Percentiles rank a stretch among this genome's conserved stretches.
These are phyloP conservation scores for Pichia sp. DNA, from an alignment of 1,139 yeast species.

Conservation along the genomic window DNA sequence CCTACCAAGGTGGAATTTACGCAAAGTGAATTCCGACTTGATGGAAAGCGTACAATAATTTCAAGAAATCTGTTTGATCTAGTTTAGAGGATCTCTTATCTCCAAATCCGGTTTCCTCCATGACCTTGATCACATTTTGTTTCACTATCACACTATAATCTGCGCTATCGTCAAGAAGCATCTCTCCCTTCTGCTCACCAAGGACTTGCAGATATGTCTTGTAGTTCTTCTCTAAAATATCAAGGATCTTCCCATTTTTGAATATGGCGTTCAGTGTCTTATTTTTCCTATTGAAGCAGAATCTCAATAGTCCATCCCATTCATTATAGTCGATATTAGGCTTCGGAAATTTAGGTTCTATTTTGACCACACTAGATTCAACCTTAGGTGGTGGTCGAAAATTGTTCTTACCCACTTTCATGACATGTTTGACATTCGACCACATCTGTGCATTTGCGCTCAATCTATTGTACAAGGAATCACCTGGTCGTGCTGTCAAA, in stretches of 20 bases:
- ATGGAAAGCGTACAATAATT: conserved; percentile 86
- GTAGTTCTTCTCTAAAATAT: conserved; percentile 84
- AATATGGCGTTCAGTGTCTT: conserved; percentile 92
- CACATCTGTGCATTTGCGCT: conserved; percentile 98
- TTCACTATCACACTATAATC: conserved; percentile 48
- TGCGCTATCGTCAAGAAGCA: conserved; percentile 48
- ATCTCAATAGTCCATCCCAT: conserved; percentile 94
- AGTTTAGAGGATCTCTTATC: conserved; percentile 91
- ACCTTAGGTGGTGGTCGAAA: conserved; percentile 99
- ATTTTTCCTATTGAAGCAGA: conserved; percentile 88
- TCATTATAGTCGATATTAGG: conserved; percentile 90
- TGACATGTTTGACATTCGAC: conserved; percentile 96
- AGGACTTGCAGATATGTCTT: conserved; percentile 67
- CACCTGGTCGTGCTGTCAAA: conserved; percentile 93
- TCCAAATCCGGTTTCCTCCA: conserved; percentile 71
- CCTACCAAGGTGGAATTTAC: conserved; percentile 32
- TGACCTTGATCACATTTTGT: conserved; percentile 59
- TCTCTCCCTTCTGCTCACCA: conserved; percentile 48
- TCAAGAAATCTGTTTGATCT: conserved; percentile 91
- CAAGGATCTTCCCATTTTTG: conserved; percentile 76
- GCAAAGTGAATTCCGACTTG: conserved; percentile 97
- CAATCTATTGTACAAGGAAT: conserved; percentile 81
- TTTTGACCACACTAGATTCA: conserved; percentile 91
- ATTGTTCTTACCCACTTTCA: conserved; percentile 96
- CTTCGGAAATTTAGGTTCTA: conserved; percentile 86